These are phyloP conservation scores for Bocquillonia castaneifolia DNA, from an alignment of 441 rosid species.

Conservation along the genomic window DNA sequence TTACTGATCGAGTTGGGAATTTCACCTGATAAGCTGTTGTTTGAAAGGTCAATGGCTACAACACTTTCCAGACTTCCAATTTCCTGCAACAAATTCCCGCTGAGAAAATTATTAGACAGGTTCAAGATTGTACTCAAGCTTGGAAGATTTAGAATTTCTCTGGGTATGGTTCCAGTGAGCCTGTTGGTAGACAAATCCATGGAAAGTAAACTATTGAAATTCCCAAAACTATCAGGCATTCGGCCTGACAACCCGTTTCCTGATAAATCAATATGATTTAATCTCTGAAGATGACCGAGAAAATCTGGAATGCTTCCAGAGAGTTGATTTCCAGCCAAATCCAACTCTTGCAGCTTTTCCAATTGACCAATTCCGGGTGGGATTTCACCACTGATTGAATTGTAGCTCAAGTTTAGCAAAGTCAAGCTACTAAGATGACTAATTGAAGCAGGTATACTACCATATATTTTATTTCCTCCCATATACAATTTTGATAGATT, in stretches of 20 bases:
- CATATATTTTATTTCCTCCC: background rate
- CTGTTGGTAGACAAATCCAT: conserved; percentile 6
- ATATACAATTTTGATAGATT: background rate
- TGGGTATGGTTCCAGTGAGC: conserved; percentile 11
- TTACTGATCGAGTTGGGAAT: conserved; percentile 1
- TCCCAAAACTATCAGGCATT: conserved; percentile 34
- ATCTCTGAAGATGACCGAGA: no score
- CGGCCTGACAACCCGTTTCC: conserved; percentile 30
- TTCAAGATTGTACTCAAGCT: background rate
- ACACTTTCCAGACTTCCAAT: conserved; percentile 10
- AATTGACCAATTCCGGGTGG: no score
- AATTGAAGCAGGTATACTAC: background rate
- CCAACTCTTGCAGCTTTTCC: no score
- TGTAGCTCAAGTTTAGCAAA: no score
- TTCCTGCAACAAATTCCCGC: background rate
- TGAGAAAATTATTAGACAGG: background rate
- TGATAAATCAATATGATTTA: background rate
- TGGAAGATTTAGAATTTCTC: background rate
- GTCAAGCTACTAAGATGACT: background rate
- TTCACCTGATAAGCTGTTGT: conserved; percentile 7
- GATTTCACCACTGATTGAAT: no score
- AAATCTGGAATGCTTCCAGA: no score
- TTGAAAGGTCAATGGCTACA: background rate
- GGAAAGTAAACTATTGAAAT: conserved; percentile 12
- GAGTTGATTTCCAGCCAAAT: no score